Conservation (phyloP, 345 rosid species). For the Populus alba region DNA sequence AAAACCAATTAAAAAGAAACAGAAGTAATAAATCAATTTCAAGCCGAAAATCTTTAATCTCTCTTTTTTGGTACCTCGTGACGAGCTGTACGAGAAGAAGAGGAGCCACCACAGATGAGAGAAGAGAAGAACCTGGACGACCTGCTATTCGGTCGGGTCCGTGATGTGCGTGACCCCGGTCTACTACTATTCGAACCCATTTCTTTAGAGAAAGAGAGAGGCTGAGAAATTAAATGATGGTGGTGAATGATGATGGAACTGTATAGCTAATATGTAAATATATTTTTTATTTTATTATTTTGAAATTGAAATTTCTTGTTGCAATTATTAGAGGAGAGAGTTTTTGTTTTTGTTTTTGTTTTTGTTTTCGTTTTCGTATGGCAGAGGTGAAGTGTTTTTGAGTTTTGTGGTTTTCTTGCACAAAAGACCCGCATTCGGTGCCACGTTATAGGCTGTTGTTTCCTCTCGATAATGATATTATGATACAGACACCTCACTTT, state of each 20-base stretch:
- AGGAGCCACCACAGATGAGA: constrained; percentile 48
- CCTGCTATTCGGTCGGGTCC: constrained; percentile 32
- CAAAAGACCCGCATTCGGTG: not conserved
- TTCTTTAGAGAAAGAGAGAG: not conserved
- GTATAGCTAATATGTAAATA: not conserved
- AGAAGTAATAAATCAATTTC: not conserved
- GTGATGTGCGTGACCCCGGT: constrained; percentile 30
- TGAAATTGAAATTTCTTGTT: too few species aligned
- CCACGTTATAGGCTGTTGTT: not conserved
- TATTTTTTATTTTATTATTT: too few species aligned
- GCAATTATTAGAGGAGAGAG: not conserved
- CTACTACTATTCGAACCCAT: constrained; percentile 61
- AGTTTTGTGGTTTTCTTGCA: not conserved
- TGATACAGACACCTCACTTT: not conserved
- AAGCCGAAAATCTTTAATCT: not conserved
- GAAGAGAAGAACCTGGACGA: constrained; percentile 35
- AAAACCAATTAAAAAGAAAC: not conserved
- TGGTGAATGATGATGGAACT: not conserved
- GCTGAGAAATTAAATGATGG: not conserved
- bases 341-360: too few species aligned
- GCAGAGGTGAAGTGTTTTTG: not conserved
- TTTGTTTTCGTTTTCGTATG: too few species aligned
- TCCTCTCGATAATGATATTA: not conserved
- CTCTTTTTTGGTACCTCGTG: constrained; percentile 33
- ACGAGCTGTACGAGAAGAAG: constrained; percentile 38